Conservation (phyloP, 2,329 filamentous ascomycete genomes). For the Conoideocrella luteorostrata region DNA sequence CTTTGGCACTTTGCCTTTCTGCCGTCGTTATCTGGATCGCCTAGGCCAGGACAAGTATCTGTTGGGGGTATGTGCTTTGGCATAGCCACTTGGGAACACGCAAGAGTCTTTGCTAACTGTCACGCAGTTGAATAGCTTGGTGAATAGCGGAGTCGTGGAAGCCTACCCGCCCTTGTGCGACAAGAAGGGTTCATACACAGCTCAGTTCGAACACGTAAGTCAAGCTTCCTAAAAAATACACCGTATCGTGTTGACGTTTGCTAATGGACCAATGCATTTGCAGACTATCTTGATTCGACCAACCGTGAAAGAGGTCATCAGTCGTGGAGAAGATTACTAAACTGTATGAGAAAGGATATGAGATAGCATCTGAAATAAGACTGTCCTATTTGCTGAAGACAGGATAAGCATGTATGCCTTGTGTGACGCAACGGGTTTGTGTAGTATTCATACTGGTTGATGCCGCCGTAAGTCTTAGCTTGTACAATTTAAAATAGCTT, state of each 20-base stretch:
- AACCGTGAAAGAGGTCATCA: constrained; percentile 81
- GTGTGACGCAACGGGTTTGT: too few species aligned
- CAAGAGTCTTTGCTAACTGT: not conserved
- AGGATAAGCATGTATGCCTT: too few species aligned
- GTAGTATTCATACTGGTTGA: too few species aligned
- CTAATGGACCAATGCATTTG: too few species aligned
- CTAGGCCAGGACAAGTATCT: constrained; percentile 94
- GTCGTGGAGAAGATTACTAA: constrained; percentile 78
- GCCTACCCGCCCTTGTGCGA: constrained; percentile 85
- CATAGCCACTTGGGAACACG: not conserved
- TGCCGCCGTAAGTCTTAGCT: too few species aligned
- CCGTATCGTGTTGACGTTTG: constrained; percentile 8
- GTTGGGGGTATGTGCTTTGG: constrained; percentile 58
- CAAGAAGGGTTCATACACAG: constrained; percentile 90
- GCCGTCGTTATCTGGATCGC: constrained; percentile 82
- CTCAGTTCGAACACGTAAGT: constrained; percentile 90
- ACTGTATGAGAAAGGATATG: constrained; percentile 1
- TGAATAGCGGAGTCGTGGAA: constrained; percentile 77
- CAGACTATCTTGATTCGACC: constrained; percentile 72
- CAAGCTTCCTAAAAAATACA: not conserved
- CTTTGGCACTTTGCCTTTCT: constrained; percentile 89
- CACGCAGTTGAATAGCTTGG: constrained; percentile 72
- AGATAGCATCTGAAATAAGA: constrained; percentile 24
- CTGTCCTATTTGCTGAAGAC: too few species aligned
- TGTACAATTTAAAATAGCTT: too few species aligned